Evolutionary conservation across 768 basidiomycete genomes (phyloP).

Genomic region (Suillus americanus): DNA sequence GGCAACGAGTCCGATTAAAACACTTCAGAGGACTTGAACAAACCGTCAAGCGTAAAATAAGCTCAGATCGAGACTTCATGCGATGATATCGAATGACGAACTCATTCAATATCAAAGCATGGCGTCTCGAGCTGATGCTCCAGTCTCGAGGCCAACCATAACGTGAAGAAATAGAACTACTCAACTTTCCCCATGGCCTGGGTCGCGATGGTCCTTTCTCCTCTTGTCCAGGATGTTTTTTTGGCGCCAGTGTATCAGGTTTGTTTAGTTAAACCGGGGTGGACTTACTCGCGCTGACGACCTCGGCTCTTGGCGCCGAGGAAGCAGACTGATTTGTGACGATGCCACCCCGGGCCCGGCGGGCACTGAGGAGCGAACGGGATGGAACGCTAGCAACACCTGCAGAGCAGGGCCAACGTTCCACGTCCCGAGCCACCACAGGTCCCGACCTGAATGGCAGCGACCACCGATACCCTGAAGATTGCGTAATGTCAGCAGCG

Average conservation of each 20-base stretch:
- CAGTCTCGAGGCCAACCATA: background rate
- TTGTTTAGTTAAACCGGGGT: background rate
- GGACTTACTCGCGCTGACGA: background rate
- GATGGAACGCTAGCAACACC: background rate
- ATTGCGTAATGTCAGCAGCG: background rate
- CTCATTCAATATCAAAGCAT: background rate
- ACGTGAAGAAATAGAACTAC: background rate
- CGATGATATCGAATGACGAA: background rate
- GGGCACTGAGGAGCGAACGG: background rate
- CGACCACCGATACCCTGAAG: background rate
- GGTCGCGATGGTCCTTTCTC: background rate
- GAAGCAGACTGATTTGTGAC: background rate
- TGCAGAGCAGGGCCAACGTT: background rate
- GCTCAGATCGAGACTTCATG: background rate
- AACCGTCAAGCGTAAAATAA: background rate
- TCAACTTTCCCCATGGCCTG: background rate
- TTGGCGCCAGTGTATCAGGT: background rate
- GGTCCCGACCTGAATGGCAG: background rate
- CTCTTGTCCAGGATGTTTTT: background rate
- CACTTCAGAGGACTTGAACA: background rate
- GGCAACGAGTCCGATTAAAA: background rate
- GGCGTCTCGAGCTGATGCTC: background rate
- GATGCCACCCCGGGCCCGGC: background rate
- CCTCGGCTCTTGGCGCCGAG: background rate
- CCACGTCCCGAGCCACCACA: background rate